Percentiles rank a stretch among this genome's conserved stretches.
These are phyloP conservation scores for Globisporangium nagaii DNA, from an alignment of 352 stramenopile genomes.

Conservation along the genomic window DNA sequence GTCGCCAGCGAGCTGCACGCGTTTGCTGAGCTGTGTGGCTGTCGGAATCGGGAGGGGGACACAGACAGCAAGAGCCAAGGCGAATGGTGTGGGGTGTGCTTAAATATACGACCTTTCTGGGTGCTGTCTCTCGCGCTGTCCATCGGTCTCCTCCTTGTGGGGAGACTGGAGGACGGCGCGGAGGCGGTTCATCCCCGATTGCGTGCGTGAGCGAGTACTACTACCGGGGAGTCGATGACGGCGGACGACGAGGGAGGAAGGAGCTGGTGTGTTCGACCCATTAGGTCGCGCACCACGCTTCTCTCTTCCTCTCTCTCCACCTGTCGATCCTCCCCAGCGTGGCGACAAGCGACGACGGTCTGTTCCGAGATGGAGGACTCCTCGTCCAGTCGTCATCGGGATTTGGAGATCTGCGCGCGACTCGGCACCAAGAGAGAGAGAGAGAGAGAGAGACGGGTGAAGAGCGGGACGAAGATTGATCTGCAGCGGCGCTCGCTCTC, in stretches of 20 bases:
- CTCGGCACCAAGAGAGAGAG: not conserved
- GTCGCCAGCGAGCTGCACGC: too few relatives aligned
- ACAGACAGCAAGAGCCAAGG: too few relatives aligned
- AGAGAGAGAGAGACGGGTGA: too few relatives aligned
- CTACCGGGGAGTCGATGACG: slow-evolving; percentile 3
- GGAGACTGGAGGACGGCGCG: not conserved
- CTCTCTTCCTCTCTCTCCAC: not conserved
- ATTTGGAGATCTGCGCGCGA: not conserved
- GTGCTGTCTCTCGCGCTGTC: slow-evolving; percentile 38
- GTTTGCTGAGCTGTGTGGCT: not conserved
- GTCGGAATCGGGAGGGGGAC: slow-evolving; percentile 7
- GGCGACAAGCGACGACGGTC: not conserved
- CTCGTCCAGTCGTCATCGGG: not conserved
- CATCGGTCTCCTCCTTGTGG: not conserved
- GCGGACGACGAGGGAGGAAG: too few relatives aligned
- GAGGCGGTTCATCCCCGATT: slow-evolving; percentile 70
- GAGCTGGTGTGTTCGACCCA: slow-evolving; percentile 9
- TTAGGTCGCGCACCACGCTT: slow-evolving; percentile 4
- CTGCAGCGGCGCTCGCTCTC: not conserved
- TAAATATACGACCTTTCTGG: slow-evolving; percentile 79
- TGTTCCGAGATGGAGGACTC: not conserved
- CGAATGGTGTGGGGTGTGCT: slow-evolving; percentile 32
- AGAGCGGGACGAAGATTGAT: too few relatives aligned
- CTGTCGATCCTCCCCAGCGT: not conserved
- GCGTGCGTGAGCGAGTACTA: slow-evolving; percentile 65